Conservation (phyloP, 2,329 filamentous ascomycete genomes). For the Sporothrix inflata region DNA sequence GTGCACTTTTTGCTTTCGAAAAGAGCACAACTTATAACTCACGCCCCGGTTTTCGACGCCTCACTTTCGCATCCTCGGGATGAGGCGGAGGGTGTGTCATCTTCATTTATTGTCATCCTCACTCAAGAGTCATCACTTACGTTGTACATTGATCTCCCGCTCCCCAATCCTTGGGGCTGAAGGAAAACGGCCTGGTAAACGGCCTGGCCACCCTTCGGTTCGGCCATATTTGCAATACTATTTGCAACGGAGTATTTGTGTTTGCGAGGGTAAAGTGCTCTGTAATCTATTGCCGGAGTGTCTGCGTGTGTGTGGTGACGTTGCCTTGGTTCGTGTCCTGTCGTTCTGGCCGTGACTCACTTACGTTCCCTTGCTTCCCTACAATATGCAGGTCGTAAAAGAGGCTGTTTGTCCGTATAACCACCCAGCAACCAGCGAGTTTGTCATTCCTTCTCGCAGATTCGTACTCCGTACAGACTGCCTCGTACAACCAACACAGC, state of each 20-base stretch:
- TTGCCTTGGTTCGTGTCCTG: conserved; percentile 11
- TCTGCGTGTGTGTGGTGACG: conserved; percentile 10
- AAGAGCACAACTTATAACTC: too few species aligned
- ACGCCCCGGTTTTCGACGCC: not conserved
- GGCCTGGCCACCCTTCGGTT: not conserved
- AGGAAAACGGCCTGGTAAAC: not conserved
- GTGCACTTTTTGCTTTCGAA: not conserved
- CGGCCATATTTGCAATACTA: not conserved
- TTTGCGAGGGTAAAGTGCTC: not conserved
- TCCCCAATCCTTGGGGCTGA: not conserved
- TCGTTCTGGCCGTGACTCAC: not conserved
- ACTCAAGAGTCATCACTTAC: too few species aligned
- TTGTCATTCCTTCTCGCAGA: conserved; percentile 13
- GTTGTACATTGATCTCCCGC: not conserved
- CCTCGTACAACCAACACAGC: not conserved
- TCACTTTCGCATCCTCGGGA: conserved; percentile 2
- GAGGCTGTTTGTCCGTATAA: not conserved
- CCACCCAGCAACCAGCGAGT: not conserved
- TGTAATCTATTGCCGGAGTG: not conserved
- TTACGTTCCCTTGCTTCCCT: too few species aligned
- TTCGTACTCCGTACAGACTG: not conserved
- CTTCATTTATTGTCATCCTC: not conserved
- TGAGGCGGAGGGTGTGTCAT: not conserved
- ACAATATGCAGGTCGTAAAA: not conserved
- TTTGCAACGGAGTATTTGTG: not conserved